Conservation (phyloP, 2,329 filamentous ascomycete genomes). For the Ceratocystiopsis brevicomis region DNA sequence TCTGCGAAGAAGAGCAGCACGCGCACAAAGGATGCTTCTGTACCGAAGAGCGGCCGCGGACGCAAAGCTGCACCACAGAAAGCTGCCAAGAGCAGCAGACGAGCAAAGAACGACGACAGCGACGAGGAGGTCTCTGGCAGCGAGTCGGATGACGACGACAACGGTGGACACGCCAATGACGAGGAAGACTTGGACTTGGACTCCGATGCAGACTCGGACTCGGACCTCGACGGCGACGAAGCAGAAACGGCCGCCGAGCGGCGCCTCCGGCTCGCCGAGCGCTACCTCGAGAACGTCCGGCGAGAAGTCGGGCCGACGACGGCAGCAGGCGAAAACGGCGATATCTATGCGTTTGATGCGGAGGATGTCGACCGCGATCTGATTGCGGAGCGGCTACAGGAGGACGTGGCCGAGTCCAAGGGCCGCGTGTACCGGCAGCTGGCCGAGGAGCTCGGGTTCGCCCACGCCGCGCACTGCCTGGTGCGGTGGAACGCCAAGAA, state of each 20-base stretch:
- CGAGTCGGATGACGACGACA: background rate
- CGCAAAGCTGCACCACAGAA: background rate
- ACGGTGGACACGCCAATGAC: constrained; percentile 53
- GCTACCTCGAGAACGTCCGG: constrained; percentile 79
- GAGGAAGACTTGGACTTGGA: constrained; percentile 34
- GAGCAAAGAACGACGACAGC: constrained; percentile 42
- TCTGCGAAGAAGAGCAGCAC: constrained; percentile 14
- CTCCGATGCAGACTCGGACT: constrained; percentile 20
- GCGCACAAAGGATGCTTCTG: too few relatives aligned
- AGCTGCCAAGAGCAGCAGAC: background rate
- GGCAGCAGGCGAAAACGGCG: constrained; percentile 14
- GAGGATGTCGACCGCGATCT: constrained; percentile 83
- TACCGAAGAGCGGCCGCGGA: background rate
- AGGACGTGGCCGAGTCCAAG: constrained; percentile 83
- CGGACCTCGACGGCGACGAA: constrained; percentile 39
- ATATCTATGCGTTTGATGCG: constrained; percentile 78
- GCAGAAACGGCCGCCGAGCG: constrained; percentile 81
- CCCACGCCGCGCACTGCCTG: constrained; percentile 44
- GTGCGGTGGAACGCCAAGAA: constrained; percentile 63
- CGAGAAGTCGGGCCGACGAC: constrained; percentile 40
- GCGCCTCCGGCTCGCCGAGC: constrained; percentile 69
- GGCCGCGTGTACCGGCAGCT: constrained; percentile 74
- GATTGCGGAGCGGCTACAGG: constrained; percentile 74
- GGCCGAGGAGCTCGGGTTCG: constrained; percentile 53
- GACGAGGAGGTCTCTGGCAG: constrained; percentile 31